Evolutionary conservation across 208 protist genomes (phyloP).

Genomic region (Phytomonas sp.): DNA sequence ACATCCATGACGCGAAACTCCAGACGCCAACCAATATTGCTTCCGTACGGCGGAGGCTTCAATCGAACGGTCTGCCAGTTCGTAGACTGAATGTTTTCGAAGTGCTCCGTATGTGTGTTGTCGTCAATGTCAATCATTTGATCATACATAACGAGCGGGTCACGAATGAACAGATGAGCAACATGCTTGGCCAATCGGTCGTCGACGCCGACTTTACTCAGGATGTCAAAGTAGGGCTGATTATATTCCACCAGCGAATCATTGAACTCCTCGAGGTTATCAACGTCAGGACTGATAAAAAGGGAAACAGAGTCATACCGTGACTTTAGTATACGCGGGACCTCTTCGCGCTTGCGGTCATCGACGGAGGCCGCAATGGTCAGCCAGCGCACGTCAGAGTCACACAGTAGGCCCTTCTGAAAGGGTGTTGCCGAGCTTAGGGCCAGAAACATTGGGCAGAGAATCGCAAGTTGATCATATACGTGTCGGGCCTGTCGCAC

Average conservation of each 20-base stretch:
- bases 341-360: constrained; percentile 90
- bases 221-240: constrained; percentile 53
- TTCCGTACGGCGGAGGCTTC: constrained; percentile 91
- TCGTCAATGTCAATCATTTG: constrained; percentile 94
- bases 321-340: constrained; percentile 91
- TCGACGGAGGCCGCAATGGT: constrained; percentile 95
- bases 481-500: constrained; percentile 91
- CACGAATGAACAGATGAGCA: constrained; percentile 97
- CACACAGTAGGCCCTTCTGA: constrained; percentile 93
- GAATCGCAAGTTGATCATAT: constrained; percentile 96
- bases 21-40: constrained; percentile 93
- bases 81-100: constrained; percentile 98
- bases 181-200: constrained; percentile 91
- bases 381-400: constrained; percentile 95
- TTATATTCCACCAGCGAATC: constrained; percentile 84
- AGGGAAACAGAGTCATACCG: constrained; percentile 94
- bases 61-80: constrained; percentile 98
- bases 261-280: constrained; percentile 83
- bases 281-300: constrained; percentile 76
- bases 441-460: constrained; percentile 95
- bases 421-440: constrained; percentile 95
- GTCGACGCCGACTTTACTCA: constrained; percentile 89
- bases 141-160: constrained; percentile 96
- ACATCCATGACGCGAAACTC: constrained; percentile 97
- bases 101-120: constrained; percentile 91